Conservation (phyloP, 148 eudicot genomes). For the Heliosperma pusillum region DNA sequence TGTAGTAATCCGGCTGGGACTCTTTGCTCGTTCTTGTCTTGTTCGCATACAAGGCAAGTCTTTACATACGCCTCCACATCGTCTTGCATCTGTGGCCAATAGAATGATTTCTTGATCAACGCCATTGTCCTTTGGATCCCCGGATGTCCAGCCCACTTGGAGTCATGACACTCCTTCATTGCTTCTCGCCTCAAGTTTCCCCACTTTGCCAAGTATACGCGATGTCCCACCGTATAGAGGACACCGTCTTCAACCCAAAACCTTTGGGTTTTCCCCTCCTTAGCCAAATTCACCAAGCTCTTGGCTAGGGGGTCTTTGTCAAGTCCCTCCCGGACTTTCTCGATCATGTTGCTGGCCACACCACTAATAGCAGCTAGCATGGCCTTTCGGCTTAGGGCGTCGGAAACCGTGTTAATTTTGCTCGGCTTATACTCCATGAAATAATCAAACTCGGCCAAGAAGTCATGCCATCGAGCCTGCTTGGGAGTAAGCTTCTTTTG, state of each 20-base stretch:
- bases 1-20: neutral
- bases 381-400: neutral
- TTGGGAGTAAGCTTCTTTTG: neutral
- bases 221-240: too few species aligned
- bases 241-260: too few species aligned
- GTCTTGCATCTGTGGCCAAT: neutral
- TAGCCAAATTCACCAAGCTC: too few species aligned
- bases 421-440: too few species aligned
- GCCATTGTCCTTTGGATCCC: too few species aligned
- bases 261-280: too few species aligned
- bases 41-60: conserved; percentile 1
- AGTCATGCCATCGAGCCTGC: conserved; percentile 5
- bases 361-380: too few species aligned
- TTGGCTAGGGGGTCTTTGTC: too few species aligned
- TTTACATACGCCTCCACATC: neutral
- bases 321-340: neutral
- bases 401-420: neutral
- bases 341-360: neutral
- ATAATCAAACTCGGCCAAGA: neutral
- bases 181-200: too few species aligned
- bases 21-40: conserved; percentile 1
- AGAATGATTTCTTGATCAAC: neutral
- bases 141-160: too few species aligned
- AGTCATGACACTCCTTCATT: too few species aligned
- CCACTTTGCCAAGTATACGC: too few species aligned